Percentiles rank a stretch among this genome's conserved stretches.
phyloP scores from a whole-genome alignment of 2,329 filamentous ascomycete species.

The Alternaria ethzedia region DNA sequence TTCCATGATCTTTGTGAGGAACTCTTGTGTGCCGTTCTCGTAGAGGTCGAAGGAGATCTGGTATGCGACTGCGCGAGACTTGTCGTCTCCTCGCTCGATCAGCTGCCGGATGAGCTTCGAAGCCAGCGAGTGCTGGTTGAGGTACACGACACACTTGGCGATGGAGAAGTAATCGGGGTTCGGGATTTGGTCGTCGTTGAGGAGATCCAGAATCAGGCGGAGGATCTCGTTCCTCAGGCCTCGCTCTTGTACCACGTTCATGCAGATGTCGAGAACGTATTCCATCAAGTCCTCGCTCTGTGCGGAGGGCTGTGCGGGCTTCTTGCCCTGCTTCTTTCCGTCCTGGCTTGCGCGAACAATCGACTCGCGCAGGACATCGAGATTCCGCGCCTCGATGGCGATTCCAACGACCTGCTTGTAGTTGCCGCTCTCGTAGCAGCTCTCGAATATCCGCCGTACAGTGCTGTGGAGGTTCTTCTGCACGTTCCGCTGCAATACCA shows the following conservation, averaged over 20 bases:
- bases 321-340: slow-evolving; percentile 71
- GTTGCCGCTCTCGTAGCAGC: slow-evolving; percentile 81
- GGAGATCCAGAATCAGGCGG: slow-evolving; percentile 88
- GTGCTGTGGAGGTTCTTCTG: slow-evolving; percentile 81
- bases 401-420: slow-evolving; percentile 98
- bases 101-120: slow-evolving; percentile 84
- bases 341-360: slow-evolving; percentile 90
- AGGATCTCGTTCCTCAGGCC: slow-evolving; percentile 84
- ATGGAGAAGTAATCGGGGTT: slow-evolving; percentile 97
- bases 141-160: slow-evolving; percentile 94
- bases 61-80: slow-evolving; percentile 85
- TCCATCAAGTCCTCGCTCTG: slow-evolving; percentile 94
- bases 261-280: slow-evolving; percentile 93
- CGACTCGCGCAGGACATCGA: slow-evolving; percentile 83
- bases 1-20: slow-evolving; percentile 85
- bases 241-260: slow-evolving; percentile 96
- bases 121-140: slow-evolving; percentile 90
- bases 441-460: slow-evolving; percentile 89
- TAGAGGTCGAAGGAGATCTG: slow-evolving; percentile 98
- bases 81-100: slow-evolving; percentile 77
- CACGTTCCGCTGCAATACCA: slow-evolving; percentile 75
- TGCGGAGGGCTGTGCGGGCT: slow-evolving; percentile 59
- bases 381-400: slow-evolving; percentile 90
- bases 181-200: slow-evolving; percentile 91
- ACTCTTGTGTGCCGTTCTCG: slow-evolving; percentile 98